phyloP scores from a whole-genome alignment of 2,329 filamentous ascomycete species.

The Pestalotiopsis sp. region DNA sequence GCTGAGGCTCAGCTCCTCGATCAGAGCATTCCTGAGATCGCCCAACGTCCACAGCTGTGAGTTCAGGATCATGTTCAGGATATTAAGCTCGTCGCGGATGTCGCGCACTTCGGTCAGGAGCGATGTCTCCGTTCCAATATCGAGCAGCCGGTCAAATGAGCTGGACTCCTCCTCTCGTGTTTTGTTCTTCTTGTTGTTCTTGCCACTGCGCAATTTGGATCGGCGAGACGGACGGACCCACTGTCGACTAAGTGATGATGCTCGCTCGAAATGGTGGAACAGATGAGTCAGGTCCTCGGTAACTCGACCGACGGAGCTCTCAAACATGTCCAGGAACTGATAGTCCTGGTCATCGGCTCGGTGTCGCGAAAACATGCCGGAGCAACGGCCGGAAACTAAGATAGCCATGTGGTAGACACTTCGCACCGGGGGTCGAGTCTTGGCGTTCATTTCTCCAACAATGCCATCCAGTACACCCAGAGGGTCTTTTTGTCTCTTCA shows the following conservation, averaged over 20 bases:
- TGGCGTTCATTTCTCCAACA: constrained; percentile 68
- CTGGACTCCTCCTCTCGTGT: constrained; percentile 31
- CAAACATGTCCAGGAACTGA: constrained; percentile 71
- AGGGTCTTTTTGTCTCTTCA: constrained; percentile 60
- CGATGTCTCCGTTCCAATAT: constrained; percentile 63
- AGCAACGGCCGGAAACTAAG: constrained; percentile 63
- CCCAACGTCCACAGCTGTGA: constrained; percentile 50
- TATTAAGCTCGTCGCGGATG: constrained; percentile 69
- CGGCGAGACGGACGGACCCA: constrained; percentile 33
- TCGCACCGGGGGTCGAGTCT: constrained; percentile 60
- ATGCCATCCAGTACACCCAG: constrained; percentile 65
- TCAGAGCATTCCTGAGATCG: constrained; percentile 48
- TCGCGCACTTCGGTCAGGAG: constrained; percentile 68
- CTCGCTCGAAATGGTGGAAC: constrained; percentile 61
- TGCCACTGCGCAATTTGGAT: constrained; percentile 16
- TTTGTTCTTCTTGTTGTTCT: constrained; percentile 31
- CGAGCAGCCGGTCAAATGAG: constrained; percentile 58
- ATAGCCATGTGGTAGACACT: constrained; percentile 66
- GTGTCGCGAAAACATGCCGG: constrained; percentile 63
- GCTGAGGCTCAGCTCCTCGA: constrained; percentile 31
- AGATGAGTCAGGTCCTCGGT: constrained; percentile 60
- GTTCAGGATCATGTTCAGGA: constrained; percentile 57
- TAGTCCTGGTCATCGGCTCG: constrained; percentile 61
- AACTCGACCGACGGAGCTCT: constrained; percentile 60
- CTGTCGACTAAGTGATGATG: constrained; percentile 57